Conservation (phyloP, 2,329 filamentous ascomycete species). For the Proliferodiscus dingleyae region DNA sequence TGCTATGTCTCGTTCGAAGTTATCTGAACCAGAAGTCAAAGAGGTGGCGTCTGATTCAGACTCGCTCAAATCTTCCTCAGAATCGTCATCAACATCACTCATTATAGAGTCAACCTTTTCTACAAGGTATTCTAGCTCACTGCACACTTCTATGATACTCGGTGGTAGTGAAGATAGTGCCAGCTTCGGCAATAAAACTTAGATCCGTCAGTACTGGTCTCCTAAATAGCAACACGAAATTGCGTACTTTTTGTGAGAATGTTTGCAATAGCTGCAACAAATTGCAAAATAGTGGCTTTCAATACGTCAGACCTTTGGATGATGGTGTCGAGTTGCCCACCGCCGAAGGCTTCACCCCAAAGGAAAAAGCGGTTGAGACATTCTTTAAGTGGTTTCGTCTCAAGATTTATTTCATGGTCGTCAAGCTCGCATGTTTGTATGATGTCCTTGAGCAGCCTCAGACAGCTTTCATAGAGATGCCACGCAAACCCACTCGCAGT, state of each 20-base stretch:
- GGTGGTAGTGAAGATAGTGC: background rate
- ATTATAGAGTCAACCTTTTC: background rate
- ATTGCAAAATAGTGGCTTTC: background rate
- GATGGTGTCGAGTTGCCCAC: background rate
- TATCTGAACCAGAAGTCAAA: background rate
- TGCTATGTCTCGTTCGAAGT: background rate
- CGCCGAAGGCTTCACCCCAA: constrained; percentile 1
- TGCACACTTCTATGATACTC: background rate
- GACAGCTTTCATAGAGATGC: background rate
- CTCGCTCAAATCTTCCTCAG: background rate
- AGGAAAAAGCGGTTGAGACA: constrained; percentile 1
- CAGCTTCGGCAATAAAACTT: background rate
- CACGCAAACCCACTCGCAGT: background rate
- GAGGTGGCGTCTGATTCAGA: background rate
- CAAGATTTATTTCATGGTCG: background rate
- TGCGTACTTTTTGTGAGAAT: background rate
- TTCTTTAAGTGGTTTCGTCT: background rate
- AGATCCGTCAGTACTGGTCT: background rate
- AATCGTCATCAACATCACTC: background rate
- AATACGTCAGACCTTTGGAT: constrained; percentile 1
- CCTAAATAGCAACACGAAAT: background rate
- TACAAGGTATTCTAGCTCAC: background rate
- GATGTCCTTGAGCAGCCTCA: background rate
- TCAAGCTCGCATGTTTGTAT: background rate
- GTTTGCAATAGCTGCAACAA: background rate